Conservation (phyloP, 495 filamentous ascomycete species). For the Pyronema domesticum region DNA sequence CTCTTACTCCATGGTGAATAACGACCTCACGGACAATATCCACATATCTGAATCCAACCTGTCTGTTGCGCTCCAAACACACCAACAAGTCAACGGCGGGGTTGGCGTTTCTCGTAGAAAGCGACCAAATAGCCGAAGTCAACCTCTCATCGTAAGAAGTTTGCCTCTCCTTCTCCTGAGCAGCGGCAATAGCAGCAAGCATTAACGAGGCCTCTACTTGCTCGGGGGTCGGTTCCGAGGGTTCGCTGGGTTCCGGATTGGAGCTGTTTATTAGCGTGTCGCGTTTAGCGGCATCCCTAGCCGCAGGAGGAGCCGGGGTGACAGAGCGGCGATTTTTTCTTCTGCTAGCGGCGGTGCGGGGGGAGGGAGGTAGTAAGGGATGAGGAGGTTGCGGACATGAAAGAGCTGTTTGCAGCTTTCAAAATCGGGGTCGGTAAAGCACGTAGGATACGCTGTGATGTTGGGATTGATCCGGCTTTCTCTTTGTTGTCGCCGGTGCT, state of each 20-base stretch:
- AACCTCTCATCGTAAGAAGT: conserved; percentile 67
- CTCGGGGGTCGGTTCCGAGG: conserved; percentile 15
- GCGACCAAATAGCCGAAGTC: conserved; percentile 82
- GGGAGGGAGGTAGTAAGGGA: conserved; percentile 73
- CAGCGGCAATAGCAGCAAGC: conserved; percentile 30
- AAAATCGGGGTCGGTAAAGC: conserved; percentile 81
- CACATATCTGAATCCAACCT: conserved; percentile 91
- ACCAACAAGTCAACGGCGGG: conserved; percentile 84
- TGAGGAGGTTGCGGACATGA: conserved; percentile 80
- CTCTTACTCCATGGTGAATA: conserved; percentile 83
- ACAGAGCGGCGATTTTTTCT: conserved; percentile 32
- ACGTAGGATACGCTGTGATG: conserved; percentile 76
- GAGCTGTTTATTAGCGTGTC: not conserved
- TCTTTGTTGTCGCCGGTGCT: conserved; percentile 20
- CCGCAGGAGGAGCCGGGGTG: conserved; percentile 11
- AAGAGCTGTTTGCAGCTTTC: conserved; percentile 84
- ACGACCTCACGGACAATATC: conserved; percentile 81
- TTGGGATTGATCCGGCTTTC: conserved; percentile 49
- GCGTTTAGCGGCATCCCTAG: not conserved
- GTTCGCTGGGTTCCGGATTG: conserved; percentile 1
- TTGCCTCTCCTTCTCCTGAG: conserved; percentile 52
- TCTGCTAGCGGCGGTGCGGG: conserved; percentile 38
- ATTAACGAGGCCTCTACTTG: conserved; percentile 27
- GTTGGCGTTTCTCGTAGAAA: conserved; percentile 83
- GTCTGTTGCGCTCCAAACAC: conserved; percentile 76